Conservation (phyloP, 352 stramenopile species). For the Thalassiosira tumida region DNA sequence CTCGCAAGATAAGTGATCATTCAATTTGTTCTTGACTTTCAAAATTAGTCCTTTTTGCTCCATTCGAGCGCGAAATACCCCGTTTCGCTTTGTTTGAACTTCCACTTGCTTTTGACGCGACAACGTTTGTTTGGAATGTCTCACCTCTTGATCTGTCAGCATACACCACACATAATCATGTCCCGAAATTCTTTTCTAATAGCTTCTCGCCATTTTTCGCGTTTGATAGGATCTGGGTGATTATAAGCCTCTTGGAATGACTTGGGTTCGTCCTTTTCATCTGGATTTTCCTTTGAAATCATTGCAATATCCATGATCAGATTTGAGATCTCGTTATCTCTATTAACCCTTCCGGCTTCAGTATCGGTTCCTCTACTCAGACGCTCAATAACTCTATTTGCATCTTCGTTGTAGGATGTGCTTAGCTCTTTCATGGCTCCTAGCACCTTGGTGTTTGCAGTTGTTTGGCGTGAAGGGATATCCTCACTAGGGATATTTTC, state of each 20-base stretch:
- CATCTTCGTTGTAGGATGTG: too few relatives aligned
- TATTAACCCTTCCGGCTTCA: too few relatives aligned
- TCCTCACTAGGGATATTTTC: too few relatives aligned
- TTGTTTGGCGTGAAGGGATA: too few relatives aligned
- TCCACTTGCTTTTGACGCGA: slow-evolving; percentile 45
- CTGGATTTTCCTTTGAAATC: too few relatives aligned
- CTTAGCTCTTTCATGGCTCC: too few relatives aligned
- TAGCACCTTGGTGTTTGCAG: too few relatives aligned
- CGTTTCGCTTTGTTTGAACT: slow-evolving; percentile 60
- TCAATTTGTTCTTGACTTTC: slow-evolving; percentile 26
- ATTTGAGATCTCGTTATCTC: too few relatives aligned
- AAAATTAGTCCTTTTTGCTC: slow-evolving; percentile 7
- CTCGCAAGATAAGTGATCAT: slow-evolving; percentile 51
- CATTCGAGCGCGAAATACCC: slow-evolving; percentile 23
- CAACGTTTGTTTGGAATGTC: not conserved
- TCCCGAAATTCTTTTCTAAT: not conserved
- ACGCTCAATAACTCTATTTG: too few relatives aligned
- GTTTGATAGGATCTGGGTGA: slow-evolving; percentile 38
- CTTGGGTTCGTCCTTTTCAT: not conserved
- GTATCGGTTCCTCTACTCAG: too few relatives aligned
- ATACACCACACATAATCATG: not conserved
- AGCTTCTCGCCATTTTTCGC: slow-evolving; percentile 39
- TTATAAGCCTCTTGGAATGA: slow-evolving; percentile 23
- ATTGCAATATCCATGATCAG: too few relatives aligned
- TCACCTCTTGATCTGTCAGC: not conserved